These are phyloP conservation scores for Tephrocybe sp. DNA, from an alignment of 768 basidiomycete genomes.

Conservation along the genomic window DNA sequence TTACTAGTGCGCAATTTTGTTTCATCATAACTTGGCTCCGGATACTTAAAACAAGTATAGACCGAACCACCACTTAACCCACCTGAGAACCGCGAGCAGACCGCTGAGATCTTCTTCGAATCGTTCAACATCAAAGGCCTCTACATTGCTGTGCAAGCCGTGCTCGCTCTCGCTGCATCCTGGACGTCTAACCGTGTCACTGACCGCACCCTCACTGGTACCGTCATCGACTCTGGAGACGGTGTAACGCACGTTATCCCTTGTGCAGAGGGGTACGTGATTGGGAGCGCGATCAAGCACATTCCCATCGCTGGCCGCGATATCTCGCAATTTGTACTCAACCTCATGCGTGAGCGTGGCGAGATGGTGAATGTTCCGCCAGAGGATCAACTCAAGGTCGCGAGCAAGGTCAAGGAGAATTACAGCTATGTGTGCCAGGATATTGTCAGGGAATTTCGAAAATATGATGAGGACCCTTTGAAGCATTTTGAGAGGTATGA, in stretches of 20 bases:
- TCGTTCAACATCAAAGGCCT: slow-evolving; percentile 99
- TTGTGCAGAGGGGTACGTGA: slow-evolving; percentile 96
- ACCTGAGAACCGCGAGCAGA: slow-evolving; percentile 98
- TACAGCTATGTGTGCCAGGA: slow-evolving; percentile 99
- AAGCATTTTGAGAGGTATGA: slow-evolving; percentile 94
- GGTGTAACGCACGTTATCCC: slow-evolving; percentile 99
- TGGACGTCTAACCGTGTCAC: slow-evolving; percentile 91
- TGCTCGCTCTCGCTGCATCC: slow-evolving; percentile 94
- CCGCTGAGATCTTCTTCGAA: slow-evolving; percentile 99
- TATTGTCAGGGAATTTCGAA: slow-evolving; percentile 97
- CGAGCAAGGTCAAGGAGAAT: slow-evolving; percentile 94
- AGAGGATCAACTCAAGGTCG: slow-evolving; percentile 90
- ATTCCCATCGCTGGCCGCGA: slow-evolving; percentile 98
- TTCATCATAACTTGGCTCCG: no score
- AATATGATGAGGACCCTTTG: slow-evolving; percentile 94
- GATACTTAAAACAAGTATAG: slow-evolving; percentile 35
- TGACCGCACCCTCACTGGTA: slow-evolving; percentile 92
- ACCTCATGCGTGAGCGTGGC: slow-evolving; percentile 91
- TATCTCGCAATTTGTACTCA: slow-evolving; percentile 94
- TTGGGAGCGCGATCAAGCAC: slow-evolving; percentile 97
- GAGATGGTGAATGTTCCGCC: slow-evolving; percentile 89
- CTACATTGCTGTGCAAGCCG: slow-evolving; percentile 98
- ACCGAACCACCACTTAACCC: slow-evolving; percentile 99
- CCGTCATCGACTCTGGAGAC: slow-evolving; percentile 98
- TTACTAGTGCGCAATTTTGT: slow-evolving; percentile 66